These are phyloP conservation scores for Leucaena leucocephala DNA, from an alignment of 306 rosid genomes.

Conservation along the genomic window DNA sequence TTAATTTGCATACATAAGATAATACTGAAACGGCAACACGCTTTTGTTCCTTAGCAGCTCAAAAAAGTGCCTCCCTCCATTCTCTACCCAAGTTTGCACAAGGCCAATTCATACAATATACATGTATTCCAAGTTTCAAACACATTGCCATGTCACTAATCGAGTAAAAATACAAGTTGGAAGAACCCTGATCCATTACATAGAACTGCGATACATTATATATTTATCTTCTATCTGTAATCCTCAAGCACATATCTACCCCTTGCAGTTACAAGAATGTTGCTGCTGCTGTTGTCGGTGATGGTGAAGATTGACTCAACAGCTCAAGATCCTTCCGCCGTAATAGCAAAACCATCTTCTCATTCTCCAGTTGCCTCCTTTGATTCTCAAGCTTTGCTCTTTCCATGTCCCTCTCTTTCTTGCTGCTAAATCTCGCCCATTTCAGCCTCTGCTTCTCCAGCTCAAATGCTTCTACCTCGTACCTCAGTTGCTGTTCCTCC, in stretches of 20 bases:
- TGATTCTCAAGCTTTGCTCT: slow-evolving; percentile 74
- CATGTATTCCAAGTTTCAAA: background rate
- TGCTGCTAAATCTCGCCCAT: slow-evolving; percentile 78
- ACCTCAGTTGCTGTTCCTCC: slow-evolving; percentile 67
- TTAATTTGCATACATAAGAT: too few species aligned
- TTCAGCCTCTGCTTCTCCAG: slow-evolving; percentile 81
- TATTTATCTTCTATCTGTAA: background rate
- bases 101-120: background rate
- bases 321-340: slow-evolving; percentile 72
- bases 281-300: slow-evolving; percentile 44
- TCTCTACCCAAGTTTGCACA: too few species aligned
- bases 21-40: too few species aligned
- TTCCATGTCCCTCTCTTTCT: slow-evolving; percentile 92
- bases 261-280: slow-evolving; percentile 54
- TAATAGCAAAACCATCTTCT: slow-evolving; percentile 70
- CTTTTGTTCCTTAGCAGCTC: too few species aligned
- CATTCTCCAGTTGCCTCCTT: slow-evolving; percentile 63
- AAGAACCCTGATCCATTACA: background rate
- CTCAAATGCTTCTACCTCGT: slow-evolving; percentile 58
- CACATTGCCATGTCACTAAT: background rate
- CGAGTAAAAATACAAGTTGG: background rate
- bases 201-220: background rate
- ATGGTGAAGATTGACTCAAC: slow-evolving; percentile 39
- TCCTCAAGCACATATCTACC: background rate
- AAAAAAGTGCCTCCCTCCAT: too few species aligned